phyloP scores from a whole-genome alignment of 306 rosid species.

The Vigna nakashimae region DNA sequence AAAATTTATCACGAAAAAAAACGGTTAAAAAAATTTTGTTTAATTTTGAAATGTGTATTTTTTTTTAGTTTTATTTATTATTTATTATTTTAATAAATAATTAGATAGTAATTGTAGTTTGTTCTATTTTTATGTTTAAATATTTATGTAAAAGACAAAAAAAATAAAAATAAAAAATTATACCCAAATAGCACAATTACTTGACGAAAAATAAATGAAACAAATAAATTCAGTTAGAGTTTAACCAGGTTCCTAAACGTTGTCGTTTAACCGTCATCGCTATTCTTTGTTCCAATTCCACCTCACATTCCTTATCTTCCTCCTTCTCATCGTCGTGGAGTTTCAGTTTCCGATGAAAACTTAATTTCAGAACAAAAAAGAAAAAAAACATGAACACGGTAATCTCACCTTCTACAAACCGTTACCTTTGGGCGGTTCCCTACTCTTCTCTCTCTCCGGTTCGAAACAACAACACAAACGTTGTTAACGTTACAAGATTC shows the following conservation, averaged over 20 bases:
- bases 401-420: conserved; percentile 55
- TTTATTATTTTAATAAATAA: too few relatives aligned
- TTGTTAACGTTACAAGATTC: conserved; percentile 29
- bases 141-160: too few relatives aligned
- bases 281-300: conserved; percentile 1
- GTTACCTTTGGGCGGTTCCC: conserved; percentile 45
- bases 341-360: conserved; percentile 35
- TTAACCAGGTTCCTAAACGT: conserved; percentile 15
- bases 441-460: conserved; percentile 36
- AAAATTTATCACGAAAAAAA: too few relatives aligned
- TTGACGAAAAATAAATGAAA: neutral
- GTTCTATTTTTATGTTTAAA: neutral
- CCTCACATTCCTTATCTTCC: conserved; percentile 51
- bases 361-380: neutral
- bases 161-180: too few relatives aligned
- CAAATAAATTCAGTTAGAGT: neutral
- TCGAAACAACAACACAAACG: conserved; percentile 18
- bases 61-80: too few relatives aligned
- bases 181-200: neutral
- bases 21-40: too few relatives aligned
- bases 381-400: conserved; percentile 58
- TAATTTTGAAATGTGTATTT: too few relatives aligned
- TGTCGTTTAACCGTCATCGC: conserved; percentile 4
- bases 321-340: neutral
- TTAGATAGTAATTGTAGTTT: too few relatives aligned